A percentile compares a stretch with the other conserved stretches of the same genome.
These are phyloP conservation scores for Saturnispora besseyi DNA, from an alignment of 805 yeast species.

Conservation along the genomic window DNA sequence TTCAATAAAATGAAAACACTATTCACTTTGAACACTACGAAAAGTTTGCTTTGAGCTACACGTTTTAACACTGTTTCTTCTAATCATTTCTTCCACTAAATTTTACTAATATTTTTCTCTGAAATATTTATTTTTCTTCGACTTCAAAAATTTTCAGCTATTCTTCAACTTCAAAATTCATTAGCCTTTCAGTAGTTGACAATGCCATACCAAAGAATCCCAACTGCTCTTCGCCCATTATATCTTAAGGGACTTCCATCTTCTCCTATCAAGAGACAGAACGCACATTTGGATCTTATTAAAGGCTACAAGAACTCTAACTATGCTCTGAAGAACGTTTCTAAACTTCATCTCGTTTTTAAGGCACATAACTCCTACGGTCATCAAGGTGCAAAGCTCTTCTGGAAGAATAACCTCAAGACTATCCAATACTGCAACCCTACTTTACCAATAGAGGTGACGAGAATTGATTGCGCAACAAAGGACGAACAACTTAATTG, in stretches of 20 bases:
- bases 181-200: neutral
- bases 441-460: slow-evolving; percentile 49
- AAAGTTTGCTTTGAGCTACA: too few relatives aligned
- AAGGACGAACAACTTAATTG: slow-evolving; percentile 35
- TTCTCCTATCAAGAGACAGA: slow-evolving; percentile 38
- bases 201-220: slow-evolving; percentile 18
- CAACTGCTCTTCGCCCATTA: slow-evolving; percentile 19
- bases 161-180: neutral
- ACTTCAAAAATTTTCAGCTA: neutral
- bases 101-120: neutral
- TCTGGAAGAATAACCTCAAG: slow-evolving; percentile 70
- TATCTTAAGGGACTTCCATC: slow-evolving; percentile 30
- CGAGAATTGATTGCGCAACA: slow-evolving; percentile 38
- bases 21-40: too few relatives aligned
- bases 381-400: slow-evolving; percentile 60
- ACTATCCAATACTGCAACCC: slow-evolving; percentile 80
- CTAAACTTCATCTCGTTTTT: slow-evolving; percentile 44
- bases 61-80: too few relatives aligned
- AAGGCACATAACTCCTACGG: slow-evolving; percentile 39
- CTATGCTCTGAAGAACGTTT: slow-evolving; percentile 27
- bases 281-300: slow-evolving; percentile 40
- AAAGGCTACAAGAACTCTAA: slow-evolving; percentile 41
- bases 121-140: neutral
- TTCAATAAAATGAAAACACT: neutral
- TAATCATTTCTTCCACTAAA: neutral